Percentiles rank a stretch among this genome's conserved stretches.
phyloP scores from a whole-genome alignment of 805 yeast genomes.

The Pichia deserticola region DNA sequence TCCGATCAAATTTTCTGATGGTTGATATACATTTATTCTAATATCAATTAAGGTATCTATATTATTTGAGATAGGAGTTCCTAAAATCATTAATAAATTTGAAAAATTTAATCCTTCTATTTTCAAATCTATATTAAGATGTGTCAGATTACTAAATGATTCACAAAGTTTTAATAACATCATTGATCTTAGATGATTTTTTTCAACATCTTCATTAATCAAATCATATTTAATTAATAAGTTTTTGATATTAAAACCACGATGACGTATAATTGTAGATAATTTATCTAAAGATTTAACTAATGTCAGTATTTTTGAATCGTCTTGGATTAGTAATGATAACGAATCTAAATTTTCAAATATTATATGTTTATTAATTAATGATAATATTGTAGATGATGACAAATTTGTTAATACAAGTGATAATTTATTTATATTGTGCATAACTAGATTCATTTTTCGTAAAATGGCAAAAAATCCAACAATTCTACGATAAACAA shows the following conservation, averaged over 20 bases:
- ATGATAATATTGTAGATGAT: conserved; percentile 22
- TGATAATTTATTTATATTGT: conserved; percentile 20
- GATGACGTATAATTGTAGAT: conserved; percentile 18
- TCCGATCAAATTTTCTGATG: conserved; percentile 27
- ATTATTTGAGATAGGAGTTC: conserved; percentile 25
- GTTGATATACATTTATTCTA: conserved; percentile 20
- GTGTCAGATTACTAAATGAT: conserved; percentile 17
- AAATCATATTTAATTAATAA: conserved; percentile 22
- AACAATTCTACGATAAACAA: conserved; percentile 27
- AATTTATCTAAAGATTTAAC: conserved; percentile 24
- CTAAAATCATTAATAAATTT: conserved; percentile 27
- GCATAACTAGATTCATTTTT: conserved; percentile 22
- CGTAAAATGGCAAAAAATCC: conserved; percentile 29
- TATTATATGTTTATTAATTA: conserved; percentile 24
- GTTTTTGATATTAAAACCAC: conserved; percentile 19
- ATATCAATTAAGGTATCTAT: conserved; percentile 18
- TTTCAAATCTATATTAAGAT: conserved; percentile 19
- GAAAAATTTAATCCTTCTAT: conserved; percentile 26
- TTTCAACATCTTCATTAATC: conserved; percentile 21
- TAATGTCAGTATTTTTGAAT: conserved; percentile 22
- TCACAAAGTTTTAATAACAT: conserved; percentile 25
- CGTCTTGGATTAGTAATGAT: conserved; percentile 26
- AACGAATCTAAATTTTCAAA: conserved; percentile 24
- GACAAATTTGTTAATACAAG: conserved; percentile 28
- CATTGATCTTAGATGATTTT: conserved; percentile 27